Evolutionary conservation across 441 rosid genomes (phyloP), one percentile per base, ranked within the genome.

Genomic region (Hura crepitans): DNA sequence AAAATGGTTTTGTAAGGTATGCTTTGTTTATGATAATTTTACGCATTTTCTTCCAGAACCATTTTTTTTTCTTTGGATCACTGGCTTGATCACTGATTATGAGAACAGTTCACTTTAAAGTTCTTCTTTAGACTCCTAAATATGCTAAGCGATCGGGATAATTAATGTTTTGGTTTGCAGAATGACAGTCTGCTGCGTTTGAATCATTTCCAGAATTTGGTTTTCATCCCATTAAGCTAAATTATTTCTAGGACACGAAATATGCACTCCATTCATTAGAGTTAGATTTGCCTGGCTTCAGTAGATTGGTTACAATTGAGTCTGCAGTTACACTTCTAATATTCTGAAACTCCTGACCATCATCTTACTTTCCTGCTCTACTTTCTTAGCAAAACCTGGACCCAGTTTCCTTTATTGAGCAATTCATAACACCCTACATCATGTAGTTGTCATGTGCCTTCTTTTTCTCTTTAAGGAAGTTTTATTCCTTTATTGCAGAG

Each of bases 1-100:
- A 90, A 73, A 87, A 90, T 71, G 97, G 97, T 72, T 85, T 79
- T 62, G 88, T 90, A 39, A 95, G 99, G 97, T 92, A 77, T 56
- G 72, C 28, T 15, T 18, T 59, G 12, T 31, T 55, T n/a, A n/a
- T n/a, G n/a, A n/a, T n/a, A n/a, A n/a, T n/a, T n/a, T n/a, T n/a
- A n/a, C n/a, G n/a, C n/a, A n/a, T n/a, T n/a, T n/a, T n/a, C n/a
- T 45, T 37, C 46, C 46, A 23, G 3, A 5, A 39, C 43, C 12
- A n/a, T n/a, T n/a, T n/a, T 25, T 22, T 53, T 37, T 54, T 65
- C 55, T 45, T 0, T 17, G 11, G 58, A 22, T 54, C 22, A 0
- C 33, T 68, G 39, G 46, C 35, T 67, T 20, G 37, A 13, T 68
- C 49, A 37, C 20, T 50, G 50, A 56, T 47, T 51, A 23, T 47